Percentiles rank a stretch among this genome's conserved stretches.
These are phyloP conservation scores for Penicillium sp. DNA, from an alignment of 2,329 filamentous ascomycete genomes.

Conservation along the genomic window DNA sequence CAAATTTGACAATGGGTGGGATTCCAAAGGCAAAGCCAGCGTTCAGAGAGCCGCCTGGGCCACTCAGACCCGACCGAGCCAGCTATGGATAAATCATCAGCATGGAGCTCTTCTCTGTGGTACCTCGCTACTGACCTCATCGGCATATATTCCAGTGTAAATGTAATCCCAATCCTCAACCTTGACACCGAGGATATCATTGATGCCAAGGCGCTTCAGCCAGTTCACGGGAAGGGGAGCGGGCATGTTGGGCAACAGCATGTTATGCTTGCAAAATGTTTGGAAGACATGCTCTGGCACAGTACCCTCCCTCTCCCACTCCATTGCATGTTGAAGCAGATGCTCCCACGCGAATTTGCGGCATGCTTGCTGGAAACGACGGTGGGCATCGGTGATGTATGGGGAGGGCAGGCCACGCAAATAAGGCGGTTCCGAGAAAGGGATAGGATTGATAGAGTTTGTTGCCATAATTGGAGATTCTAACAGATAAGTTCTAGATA, in stretches of 20 bases:
- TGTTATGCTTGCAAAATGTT: constrained; percentile 64
- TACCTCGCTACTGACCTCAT: constrained; percentile 52
- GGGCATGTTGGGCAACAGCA: constrained; percentile 69
- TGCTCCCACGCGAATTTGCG: constrained; percentile 66
- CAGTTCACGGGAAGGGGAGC: constrained; percentile 68
- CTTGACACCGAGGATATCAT: constrained; percentile 65
- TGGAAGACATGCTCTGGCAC: constrained; percentile 65
- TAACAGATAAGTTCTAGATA: neutral
- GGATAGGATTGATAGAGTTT: constrained; percentile 48
- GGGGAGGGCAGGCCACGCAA: constrained; percentile 69
- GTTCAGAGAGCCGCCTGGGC: constrained; percentile 65
- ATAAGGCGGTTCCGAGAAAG: constrained; percentile 74
- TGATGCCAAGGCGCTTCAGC: constrained; percentile 65
- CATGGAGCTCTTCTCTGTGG: neutral
- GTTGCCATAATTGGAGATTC: constrained; percentile 21
- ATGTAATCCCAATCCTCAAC: constrained; percentile 75
- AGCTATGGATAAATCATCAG: constrained; percentile 46
- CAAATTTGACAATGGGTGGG: constrained; percentile 70
- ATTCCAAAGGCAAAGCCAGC: constrained; percentile 72
- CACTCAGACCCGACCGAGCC: constrained; percentile 62
- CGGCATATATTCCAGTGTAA: constrained; percentile 68
- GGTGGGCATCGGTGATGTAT: constrained; percentile 68
- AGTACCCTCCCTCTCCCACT: constrained; percentile 68
- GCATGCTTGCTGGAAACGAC: constrained; percentile 66
- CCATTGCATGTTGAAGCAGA: constrained; percentile 61